Evolutionary conservation across 768 basidiomycete species (phyloP).

Genomic region (Lyophyllum atratum): DNA sequence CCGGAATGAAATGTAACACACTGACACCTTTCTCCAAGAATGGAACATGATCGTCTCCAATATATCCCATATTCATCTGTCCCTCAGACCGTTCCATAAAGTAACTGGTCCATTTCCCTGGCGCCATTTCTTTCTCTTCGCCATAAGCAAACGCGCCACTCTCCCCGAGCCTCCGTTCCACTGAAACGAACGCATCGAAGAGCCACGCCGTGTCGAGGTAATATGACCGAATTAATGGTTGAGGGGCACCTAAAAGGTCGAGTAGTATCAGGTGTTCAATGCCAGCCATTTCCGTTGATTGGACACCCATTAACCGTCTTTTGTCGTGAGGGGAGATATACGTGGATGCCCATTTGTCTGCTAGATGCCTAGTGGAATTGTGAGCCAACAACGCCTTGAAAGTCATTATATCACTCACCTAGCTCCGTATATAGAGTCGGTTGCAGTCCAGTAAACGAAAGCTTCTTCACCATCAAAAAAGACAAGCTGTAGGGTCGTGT

Average conservation of each 20-base stretch:
- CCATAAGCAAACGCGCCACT: slow-evolving; percentile 60
- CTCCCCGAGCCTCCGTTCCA: slow-evolving; percentile 71
- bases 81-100: slow-evolving; percentile 54
- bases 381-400: neutral
- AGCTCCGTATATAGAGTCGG: slow-evolving; percentile 94
- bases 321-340: slow-evolving; percentile 62
- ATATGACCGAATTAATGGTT: slow-evolving; percentile 78
- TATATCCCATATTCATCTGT: slow-evolving; percentile 51
- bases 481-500: slow-evolving; percentile 87
- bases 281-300: slow-evolving; percentile 65
- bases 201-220: slow-evolving; percentile 93
- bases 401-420: slow-evolving; percentile 49
- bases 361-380: slow-evolving; percentile 68
- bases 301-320: slow-evolving; percentile 56
- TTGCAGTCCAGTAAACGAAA: slow-evolving; percentile 84
- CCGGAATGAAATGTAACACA: slow-evolving; percentile 86
- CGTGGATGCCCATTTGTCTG: slow-evolving; percentile 77
- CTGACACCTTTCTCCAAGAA: slow-evolving; percentile 84
- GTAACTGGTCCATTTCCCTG: slow-evolving; percentile 62
- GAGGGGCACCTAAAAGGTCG: slow-evolving; percentile 82
- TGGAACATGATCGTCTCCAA: slow-evolving; percentile 94
- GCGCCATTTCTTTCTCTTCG: slow-evolving; percentile 43
- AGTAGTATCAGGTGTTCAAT: slow-evolving; percentile 93
- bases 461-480: slow-evolving; percentile 99
- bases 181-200: slow-evolving; percentile 72